phyloP scores from a whole-genome alignment of 805 yeast species.

The Myxozyma monticola region DNA sequence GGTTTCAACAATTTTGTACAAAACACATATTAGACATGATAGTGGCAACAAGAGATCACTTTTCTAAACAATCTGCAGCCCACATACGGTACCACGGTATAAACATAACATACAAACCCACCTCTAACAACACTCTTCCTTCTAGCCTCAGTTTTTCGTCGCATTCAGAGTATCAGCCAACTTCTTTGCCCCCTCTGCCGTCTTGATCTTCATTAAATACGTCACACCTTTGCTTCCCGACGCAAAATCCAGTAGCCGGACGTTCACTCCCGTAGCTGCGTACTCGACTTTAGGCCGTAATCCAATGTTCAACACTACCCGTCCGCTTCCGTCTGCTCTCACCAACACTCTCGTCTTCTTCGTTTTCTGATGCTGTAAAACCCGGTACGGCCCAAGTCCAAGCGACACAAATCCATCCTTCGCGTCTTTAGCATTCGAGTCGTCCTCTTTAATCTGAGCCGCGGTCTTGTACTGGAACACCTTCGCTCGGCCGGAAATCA shows the following conservation, averaged over 20 bases:
- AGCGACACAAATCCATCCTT: slow-evolving; percentile 49
- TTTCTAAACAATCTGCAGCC: too few relatives aligned
- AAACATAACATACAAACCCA: too few relatives aligned
- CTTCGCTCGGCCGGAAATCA: slow-evolving; percentile 69
- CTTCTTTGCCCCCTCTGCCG: slow-evolving; percentile 63
- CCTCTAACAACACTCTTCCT: too few relatives aligned
- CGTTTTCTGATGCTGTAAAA: slow-evolving; percentile 61
- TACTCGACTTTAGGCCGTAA: slow-evolving; percentile 49
- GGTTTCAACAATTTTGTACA: too few relatives aligned
- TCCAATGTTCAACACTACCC: slow-evolving; percentile 67
- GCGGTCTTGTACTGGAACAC: slow-evolving; percentile 60
- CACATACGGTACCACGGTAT: too few relatives aligned
- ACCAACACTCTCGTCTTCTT: slow-evolving; percentile 69
- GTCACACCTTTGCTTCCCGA: slow-evolving; percentile 51
- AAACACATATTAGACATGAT: too few relatives aligned
- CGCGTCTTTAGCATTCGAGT: slow-evolving; percentile 1
- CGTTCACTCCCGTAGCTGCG: slow-evolving; percentile 59
- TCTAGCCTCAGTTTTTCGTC: slow-evolving; percentile 29
- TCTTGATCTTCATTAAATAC: slow-evolving; percentile 74
- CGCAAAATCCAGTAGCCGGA: slow-evolving; percentile 61
- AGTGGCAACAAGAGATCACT: too few relatives aligned
- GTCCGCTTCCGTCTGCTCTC: slow-evolving; percentile 85
- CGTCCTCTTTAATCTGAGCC: slow-evolving; percentile 40
- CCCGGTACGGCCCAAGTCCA: slow-evolving; percentile 82
- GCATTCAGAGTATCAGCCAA: slow-evolving; percentile 44